Conservation (phyloP, 139 green algal species). For the Astrephomene gubernaculifera region DNA sequence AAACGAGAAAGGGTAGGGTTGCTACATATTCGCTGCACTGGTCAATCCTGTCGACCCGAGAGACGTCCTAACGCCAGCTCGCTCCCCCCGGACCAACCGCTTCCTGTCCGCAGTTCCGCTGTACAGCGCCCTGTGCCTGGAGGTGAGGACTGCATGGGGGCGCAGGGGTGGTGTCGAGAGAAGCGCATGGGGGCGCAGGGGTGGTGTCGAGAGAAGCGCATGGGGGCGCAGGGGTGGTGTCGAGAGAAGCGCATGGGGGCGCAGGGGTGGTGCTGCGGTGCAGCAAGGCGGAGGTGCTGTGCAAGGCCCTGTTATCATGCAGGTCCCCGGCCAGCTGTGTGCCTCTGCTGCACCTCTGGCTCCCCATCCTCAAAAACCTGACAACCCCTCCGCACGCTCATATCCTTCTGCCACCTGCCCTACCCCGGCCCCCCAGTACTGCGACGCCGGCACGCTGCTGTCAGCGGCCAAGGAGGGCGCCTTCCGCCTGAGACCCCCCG, state of each 20-base stretch:
- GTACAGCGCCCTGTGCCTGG: conserved; percentile 1
- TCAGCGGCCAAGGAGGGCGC: neutral
- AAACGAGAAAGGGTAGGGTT: no score
- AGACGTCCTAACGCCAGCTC: neutral
- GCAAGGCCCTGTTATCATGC: no score
- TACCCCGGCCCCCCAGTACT: neutral
- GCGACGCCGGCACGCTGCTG: conserved; percentile 23
- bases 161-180: no score
- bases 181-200: no score
- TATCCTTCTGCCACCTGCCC: neutral
- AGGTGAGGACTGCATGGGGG: conserved; percentile 1
- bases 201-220: no score
- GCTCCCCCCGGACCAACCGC: neutral
- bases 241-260: no score
- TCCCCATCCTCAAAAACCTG: neutral
- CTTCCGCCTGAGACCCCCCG: neutral
- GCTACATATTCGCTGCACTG: no score
- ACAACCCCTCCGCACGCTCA: neutral
- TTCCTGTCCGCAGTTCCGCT: neutral
- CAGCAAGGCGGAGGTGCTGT: no score
- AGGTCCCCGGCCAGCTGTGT: no score
- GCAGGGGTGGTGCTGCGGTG: no score
- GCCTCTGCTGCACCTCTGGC: neutral
- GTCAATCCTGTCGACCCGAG: no score
- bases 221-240: no score